Percentiles rank a stretch among this genome's conserved stretches.
phyloP scores from a whole-genome alignment of 2,329 filamentous ascomycete species.

The Reticulascus tulasneorum region DNA sequence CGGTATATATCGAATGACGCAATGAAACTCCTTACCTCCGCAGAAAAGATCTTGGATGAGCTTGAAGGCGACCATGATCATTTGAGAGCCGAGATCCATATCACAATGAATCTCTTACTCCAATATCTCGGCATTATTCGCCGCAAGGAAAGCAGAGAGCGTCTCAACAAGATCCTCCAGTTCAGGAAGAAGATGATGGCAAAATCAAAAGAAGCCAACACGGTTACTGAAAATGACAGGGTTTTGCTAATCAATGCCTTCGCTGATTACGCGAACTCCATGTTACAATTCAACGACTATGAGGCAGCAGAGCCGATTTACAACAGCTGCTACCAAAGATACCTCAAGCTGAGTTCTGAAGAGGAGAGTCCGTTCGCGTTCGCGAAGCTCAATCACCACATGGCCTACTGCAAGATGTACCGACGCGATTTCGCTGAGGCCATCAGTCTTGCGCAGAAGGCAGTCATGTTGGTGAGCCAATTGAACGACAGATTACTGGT shows the following conservation, averaged over 20 bases:
- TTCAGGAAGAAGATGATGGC: conserved; percentile 7
- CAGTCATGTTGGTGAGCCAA: conserved; percentile 8
- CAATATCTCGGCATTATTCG: conserved; percentile 14
- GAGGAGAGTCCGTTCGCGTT: conserved; percentile 10
- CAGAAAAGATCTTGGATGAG: conserved; percentile 14
- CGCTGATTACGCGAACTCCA: conserved; percentile 13
- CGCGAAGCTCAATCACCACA: conserved; percentile 15
- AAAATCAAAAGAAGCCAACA: neutral
- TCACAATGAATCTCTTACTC: conserved; percentile 13
- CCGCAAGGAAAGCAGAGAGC: conserved; percentile 11
- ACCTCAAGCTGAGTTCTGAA: conserved; percentile 6
- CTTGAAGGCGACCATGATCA: conserved; percentile 11
- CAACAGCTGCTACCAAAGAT: conserved; percentile 5
- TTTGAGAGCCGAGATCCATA: conserved; percentile 14
- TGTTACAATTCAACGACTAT: conserved; percentile 14
- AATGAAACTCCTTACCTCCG: conserved; percentile 10
- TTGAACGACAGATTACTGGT: conserved; percentile 5
- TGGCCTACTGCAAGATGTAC: conserved; percentile 16
- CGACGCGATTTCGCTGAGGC: conserved; percentile 11
- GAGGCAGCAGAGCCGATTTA: conserved; percentile 12
- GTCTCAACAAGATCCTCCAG: conserved; percentile 11
- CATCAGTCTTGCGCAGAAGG: conserved; percentile 9
- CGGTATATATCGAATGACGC: conserved; percentile 12
- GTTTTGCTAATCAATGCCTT: conserved; percentile 10
- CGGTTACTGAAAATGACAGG: conserved; percentile 5